Evolutionary conservation across 1,284 basidiomycete genomes (phyloP), one percentile per base, ranked within the genome.

Genomic region (Tilletiopsis washingtonensis): DNA sequence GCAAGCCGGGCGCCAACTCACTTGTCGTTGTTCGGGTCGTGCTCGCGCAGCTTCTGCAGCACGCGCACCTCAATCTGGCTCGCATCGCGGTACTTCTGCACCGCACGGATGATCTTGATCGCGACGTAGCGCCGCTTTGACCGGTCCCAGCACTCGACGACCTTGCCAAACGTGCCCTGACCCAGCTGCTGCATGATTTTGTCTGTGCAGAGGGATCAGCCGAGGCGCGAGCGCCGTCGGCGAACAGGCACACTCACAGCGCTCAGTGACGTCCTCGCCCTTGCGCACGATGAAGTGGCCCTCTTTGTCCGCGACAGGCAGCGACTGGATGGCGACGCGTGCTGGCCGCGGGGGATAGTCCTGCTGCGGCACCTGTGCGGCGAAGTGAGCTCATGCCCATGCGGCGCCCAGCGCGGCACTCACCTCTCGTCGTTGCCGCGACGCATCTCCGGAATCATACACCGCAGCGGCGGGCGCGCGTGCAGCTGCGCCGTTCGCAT

Each of bases 81-180:
- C 7, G 94, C 94, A 75, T 99, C 94, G 47, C 94, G 86, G 73
- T 97, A 75, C 61, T 75, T 75, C 54, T 74, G 73, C 15, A 75
- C 61, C 9, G 74, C 71, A 1, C 74, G 62, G 47, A 99, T 99
- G 60, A 99, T 91, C 81, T 99, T 99, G 79, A 99, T 91, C 38
- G 94, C 94, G 21, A 98, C 93, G 69, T 83, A 81, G 62, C 78
- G 80, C 25, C 74, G 61, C 40, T 59, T 40, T 41, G 84, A 80
- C 32, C 82, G 82, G 76, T 96, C 89, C 66, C 86, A 76, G 32
- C 91, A 91, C 73, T 97, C 89, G 48, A 98, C 91, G 24, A 99
- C 94, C 75, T 98, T 99, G 61, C 94, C 94, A 70, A 98, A 99
- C 5, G 94, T 99, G 5, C 94, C 94, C 77, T 98, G 94, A 15